phyloP scores from a whole-genome alignment of 2,329 filamentous ascomycete species.

The Trichoderma pleuroti region DNA sequence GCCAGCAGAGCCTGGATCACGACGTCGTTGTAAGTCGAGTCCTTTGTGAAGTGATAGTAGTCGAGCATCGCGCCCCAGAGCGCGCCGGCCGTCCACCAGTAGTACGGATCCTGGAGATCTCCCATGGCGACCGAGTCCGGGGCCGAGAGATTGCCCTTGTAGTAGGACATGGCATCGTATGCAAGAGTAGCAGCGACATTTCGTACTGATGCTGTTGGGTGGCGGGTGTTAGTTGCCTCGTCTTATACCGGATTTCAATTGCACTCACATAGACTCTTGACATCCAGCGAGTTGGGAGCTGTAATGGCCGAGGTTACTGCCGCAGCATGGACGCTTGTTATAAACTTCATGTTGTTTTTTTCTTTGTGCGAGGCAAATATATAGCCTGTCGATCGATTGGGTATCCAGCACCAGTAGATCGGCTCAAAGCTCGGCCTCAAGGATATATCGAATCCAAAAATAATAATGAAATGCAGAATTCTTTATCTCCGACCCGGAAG shows the following conservation, averaged over 20 bases:
- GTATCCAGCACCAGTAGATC: slow-evolving; percentile 1
- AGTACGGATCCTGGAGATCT: slow-evolving; percentile 64
- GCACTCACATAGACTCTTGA: slow-evolving; percentile 32
- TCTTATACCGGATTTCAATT: neutral
- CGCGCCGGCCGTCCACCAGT: slow-evolving; percentile 65
- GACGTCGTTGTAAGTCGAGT: slow-evolving; percentile 58
- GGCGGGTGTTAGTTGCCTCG: neutral
- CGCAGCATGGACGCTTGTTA: slow-evolving; percentile 26
- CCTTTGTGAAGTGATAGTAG: slow-evolving; percentile 65
- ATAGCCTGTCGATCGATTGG: neutral
- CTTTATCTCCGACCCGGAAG: slow-evolving; percentile 14
- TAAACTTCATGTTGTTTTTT: slow-evolving; percentile 26
- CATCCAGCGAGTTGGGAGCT: slow-evolving; percentile 39
- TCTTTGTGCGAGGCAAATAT: neutral
- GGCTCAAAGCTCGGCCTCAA: neutral
- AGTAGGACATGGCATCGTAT: slow-evolving; percentile 59
- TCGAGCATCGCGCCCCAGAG: slow-evolving; percentile 66
- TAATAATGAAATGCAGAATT: neutral
- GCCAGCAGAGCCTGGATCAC: slow-evolving; percentile 57
- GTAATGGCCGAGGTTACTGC: slow-evolving; percentile 29
- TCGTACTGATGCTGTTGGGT: slow-evolving; percentile 55
- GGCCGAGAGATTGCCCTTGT: slow-evolving; percentile 56
- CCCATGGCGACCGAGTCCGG: slow-evolving; percentile 51
- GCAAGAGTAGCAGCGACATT: slow-evolving; percentile 59
- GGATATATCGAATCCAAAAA: neutral